Base-by-base conservation (phyloP, 2,329 filamentous ascomycete genomes). In the Ophiostoma novo-ulmi region DNA sequence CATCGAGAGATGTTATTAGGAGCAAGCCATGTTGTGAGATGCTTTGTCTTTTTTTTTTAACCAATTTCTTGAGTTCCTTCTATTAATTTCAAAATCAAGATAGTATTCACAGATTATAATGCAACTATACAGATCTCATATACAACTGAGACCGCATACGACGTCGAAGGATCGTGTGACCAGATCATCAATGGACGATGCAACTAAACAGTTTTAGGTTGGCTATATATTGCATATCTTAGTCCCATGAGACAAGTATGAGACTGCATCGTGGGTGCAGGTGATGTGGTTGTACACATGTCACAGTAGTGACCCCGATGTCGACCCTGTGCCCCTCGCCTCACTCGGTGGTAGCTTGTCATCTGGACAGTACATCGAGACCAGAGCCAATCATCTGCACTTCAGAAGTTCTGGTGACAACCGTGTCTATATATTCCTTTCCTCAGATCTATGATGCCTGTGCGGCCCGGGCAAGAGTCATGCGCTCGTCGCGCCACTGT, bases 401-500 rank as follows among this genome's bases (percentile, higher is more conserved):
- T 17, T 14, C 13, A 5, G 14, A 1, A n/a, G 17, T 14, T 58
- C n/a, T 26, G n/a, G 22, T 26, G 22, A 17, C 13, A 5, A 2
- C 11, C n/a, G 5, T 22, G 22, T 13, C n/a, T 58, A 7, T 5
- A 13, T 39, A 1, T 48, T 14, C 5, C n/a, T n/a, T 11, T 14
- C 17, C 48, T 13, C 39, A 41, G 35, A 36, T 17, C n/a, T 63
- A n/a, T 3, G 17, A 6, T 63, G 38, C 14, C 63, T 52, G 58
- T 35, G 55, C 38, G 48, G 67, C 26, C 14, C 66, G 67, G 0
- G 72, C 74, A 71, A 73, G 63, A 0, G 61, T 63, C 70, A 75
- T 73, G 36, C 73, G 70, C 63, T 73, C 72, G 22, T 75, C 74
- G 8, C 73, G 72, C 74, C 73, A 75, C 73, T 74, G 58, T 58